phyloP scores from a whole-genome alignment of 306 rosid species.

The Cicer arietinum region DNA sequence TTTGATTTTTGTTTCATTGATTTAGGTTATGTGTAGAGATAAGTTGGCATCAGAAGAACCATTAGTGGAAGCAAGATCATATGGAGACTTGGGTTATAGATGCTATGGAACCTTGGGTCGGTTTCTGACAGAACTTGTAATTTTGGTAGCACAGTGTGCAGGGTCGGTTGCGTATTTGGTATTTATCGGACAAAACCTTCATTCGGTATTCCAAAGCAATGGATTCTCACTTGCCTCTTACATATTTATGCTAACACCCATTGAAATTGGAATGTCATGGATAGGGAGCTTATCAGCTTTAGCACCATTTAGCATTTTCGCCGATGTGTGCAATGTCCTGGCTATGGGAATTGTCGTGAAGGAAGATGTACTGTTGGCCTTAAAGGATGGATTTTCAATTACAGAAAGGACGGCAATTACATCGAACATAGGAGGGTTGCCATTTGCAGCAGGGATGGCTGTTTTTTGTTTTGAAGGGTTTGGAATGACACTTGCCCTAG shows the following conservation, averaged over 20 bases:
- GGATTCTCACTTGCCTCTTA: conserved; percentile 47
- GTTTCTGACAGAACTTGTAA: conserved; percentile 64
- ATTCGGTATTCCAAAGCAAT: conserved; percentile 56
- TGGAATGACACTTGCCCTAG: conserved; percentile 88
- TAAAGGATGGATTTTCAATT: conserved; percentile 60
- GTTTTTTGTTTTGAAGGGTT: conserved; percentile 90
- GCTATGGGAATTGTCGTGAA: conserved; percentile 85
- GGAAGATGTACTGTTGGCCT: conserved; percentile 63
- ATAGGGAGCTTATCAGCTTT: conserved; percentile 68
- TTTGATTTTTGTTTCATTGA: conserved; percentile 39
- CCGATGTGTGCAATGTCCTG: conserved; percentile 73
- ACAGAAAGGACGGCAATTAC: conserved; percentile 67
- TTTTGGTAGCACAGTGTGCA: conserved; percentile 71
- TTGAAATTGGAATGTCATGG: conserved; percentile 86
- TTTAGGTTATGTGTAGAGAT: conserved; percentile 72
- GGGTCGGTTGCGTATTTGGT: conserved; percentile 86
- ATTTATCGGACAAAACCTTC: conserved; percentile 79
- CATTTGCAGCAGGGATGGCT: conserved; percentile 89
- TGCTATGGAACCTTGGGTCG: conserved; percentile 76
- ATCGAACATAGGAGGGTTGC: conserved; percentile 78
- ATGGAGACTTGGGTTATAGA: conserved; percentile 78
- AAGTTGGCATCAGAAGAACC: conserved; percentile 65
- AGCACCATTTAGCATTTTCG: conserved; percentile 89
- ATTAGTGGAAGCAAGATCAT: conserved; percentile 54
- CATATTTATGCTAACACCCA: conserved; percentile 63